phyloP scores from a whole-genome alignment of 768 basidiomycete genomes.

The Podaxis carcinomalis region DNA sequence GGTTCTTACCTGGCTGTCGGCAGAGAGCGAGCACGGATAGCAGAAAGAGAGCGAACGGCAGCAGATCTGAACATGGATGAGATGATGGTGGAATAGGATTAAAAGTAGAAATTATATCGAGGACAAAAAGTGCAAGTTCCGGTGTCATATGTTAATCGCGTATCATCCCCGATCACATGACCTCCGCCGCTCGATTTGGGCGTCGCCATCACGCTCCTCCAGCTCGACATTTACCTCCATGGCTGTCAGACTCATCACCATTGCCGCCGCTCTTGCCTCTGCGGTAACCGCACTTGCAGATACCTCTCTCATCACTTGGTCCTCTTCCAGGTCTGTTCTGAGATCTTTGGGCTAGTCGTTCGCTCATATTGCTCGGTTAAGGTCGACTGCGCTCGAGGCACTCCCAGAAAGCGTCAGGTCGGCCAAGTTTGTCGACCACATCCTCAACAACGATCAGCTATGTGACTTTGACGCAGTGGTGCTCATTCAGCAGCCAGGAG shows the following conservation, averaged over 20 bases:
- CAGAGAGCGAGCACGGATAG: slow-evolving; percentile 6
- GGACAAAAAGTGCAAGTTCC: not conserved
- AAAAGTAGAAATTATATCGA: not conserved
- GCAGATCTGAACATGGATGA: slow-evolving; percentile 23
- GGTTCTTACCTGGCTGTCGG: slow-evolving; percentile 7
- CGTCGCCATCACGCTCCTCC: slow-evolving; percentile 7
- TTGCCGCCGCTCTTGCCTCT: slow-evolving; percentile 42
- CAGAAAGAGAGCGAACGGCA: slow-evolving; percentile 16
- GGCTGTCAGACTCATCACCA: slow-evolving; percentile 33
- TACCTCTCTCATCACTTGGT: slow-evolving; percentile 68
- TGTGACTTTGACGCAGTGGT: slow-evolving; percentile 67
- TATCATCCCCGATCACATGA: slow-evolving; percentile 19
- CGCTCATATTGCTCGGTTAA: slow-evolving; percentile 21
- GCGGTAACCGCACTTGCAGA: slow-evolving; percentile 54
- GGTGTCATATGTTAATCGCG: slow-evolving; percentile 17
- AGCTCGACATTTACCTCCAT: slow-evolving; percentile 26
- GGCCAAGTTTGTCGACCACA: slow-evolving; percentile 36
- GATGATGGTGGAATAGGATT: slow-evolving; percentile 3
- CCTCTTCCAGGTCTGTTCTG: slow-evolving; percentile 51
- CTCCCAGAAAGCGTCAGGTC: slow-evolving; percentile 33
- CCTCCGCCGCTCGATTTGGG: slow-evolving; percentile 11
- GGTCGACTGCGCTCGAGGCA: slow-evolving; percentile 43
- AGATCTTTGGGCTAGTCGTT: not conserved
- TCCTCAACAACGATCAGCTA: slow-evolving; percentile 40
- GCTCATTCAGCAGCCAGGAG: slow-evolving; percentile 69